Evolutionary conservation across 2,329 filamentous ascomycete genomes (phyloP), one percentile per base, ranked within the genome.

Genomic region (Bipolaris gigantea): DNA sequence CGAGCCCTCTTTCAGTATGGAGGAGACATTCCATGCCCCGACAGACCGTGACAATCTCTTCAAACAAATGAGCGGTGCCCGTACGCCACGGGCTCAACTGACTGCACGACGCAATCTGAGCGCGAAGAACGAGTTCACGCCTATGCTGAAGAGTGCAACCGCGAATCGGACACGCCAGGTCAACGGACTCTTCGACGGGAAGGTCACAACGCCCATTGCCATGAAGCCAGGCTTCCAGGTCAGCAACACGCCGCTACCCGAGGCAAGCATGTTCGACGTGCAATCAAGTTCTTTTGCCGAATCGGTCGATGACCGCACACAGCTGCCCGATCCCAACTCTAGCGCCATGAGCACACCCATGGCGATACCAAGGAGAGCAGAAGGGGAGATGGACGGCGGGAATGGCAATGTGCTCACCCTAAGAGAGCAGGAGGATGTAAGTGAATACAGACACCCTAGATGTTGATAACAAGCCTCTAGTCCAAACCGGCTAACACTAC

Each of bases 391-490:
- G 57, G 88, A 92, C 57, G 89, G 94, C 64, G 92, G 92, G 18
- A 73, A 97, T 66, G 92, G 92, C 30, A 96, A 97, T 65, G 88
- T 95, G 70, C 82, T 97, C 64, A 96, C 94, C 1, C 76, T 99
- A 53, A 87, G 92, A 57, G 94, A 99, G 71, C 94, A 99, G 74
- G 94, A 97, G 75, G 92, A 91, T 64, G 89, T 94, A 67, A 56
- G 78, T 73, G 41, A 16, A 36, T 33, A 13, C 3, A 2, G 15
- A 48, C 11, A 10, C 19, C 7, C 6, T 11, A 6, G 13, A 35
- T 15, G 30, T 34, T 42, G 18, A 13, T 8, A 15, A 35, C 5
- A 11, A 33, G 39, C 18, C 9, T 15, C 23, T 11, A 11, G 13
- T 27, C 5, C 9, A 8, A 18, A 19, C 13, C 13, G 32, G 10